Base-by-base conservation (phyloP, 1,139 yeast genomes). In the Scheffersomyces parashehatae region DNA sequence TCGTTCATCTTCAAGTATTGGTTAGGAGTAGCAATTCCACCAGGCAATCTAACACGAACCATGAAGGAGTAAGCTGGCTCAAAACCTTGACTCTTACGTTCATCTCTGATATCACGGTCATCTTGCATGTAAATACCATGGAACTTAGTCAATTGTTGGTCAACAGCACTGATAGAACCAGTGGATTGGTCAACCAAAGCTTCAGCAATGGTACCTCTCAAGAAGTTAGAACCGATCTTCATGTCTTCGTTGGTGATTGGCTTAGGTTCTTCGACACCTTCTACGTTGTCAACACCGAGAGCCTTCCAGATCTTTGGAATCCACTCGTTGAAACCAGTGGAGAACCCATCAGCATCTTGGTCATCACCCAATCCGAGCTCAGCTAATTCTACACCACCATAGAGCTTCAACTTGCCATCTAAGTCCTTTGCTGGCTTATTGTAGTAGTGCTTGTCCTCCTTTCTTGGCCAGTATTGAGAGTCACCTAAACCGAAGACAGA, bases 91-190 rank as follows among this genome's bases (percentile, higher is more conserved):
- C 88, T 80, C 70, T 90, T 91, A 62, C 98, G 84, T 54, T 88
- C 87, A 47, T 91, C 98, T 65, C 98, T 82, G 46, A 93, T 75
- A 68, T 93, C 99, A 71, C 99, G 88, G 64, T 93, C 98, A 67
- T 93, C 98, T 74, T 93, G 99, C 96, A 91, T 90, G 67, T 93
- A 93, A 54, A 91, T 90, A 69, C 99, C 99, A 65, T 93, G 98
- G 81, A 93, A 93, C 68, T 93, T 93, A 54, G 97, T 90, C 65
- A 93, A 71, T 69, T 90, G 97, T 70, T 90, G 96, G 67, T 90
- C 97, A 47, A 81, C 81, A n/a, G 97, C 95, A 53, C 87, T 79
- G 54, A 93, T 88, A 12, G 97, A 91, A 52, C 98, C 97, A 14
- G 98, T 91, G 3, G 91, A 77, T 51, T 79, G 77, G 63, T 93